Evolutionary conservation across 2,329 filamentous ascomycete species (phyloP), one percentile per base, ranked within the genome.

Genomic region (Blastomyces emzantsi): DNA sequence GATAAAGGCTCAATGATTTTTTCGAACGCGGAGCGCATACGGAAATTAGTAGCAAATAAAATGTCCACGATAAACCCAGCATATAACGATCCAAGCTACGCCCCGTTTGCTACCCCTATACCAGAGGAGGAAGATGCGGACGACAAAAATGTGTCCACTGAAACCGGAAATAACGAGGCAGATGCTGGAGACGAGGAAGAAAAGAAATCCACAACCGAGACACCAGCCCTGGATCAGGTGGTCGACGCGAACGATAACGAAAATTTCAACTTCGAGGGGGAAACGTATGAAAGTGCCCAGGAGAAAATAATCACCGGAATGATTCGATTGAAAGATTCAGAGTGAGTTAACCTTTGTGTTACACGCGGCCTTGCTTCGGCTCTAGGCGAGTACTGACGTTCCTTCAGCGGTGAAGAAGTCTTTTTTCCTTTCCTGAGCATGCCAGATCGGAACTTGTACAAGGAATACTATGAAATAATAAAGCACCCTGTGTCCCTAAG

Each of bases 31-130:
- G 92, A 96, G 75, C 86, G 90, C 59, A 84, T 96, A 56, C 84
- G 92, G 57, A 96, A 96, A 77, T 87, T 90, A 2, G 82, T 93
- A 51, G 92, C 89, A 73, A 93, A 92, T 71, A 91, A 87, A 74
- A 96, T 96, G 91, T 88, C 87, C 63, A 89, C 89, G 74, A 83
- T 88, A 69, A 96, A 96, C 70, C 91, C 92, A 17, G 90, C 90
- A 19, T 96, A 96, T 74, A 84, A 85, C 66, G 78, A 84, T 67
- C 80, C 81, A 19, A 81, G 83, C 57, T 94, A 95, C 71, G 82
- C 84, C 65, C 88, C 89, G 5, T 81, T 88, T 56, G 84, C 90
- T 6, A 91, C 90, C 1, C 89, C 90, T 0, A 80, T 92, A 19
- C 88, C 88, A 0, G 79, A 81, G n/a, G 80, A 84, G 22, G 75